Base-by-base conservation (phyloP, 2,329 filamentous ascomycete species). In the Venturia asperata region DNA sequence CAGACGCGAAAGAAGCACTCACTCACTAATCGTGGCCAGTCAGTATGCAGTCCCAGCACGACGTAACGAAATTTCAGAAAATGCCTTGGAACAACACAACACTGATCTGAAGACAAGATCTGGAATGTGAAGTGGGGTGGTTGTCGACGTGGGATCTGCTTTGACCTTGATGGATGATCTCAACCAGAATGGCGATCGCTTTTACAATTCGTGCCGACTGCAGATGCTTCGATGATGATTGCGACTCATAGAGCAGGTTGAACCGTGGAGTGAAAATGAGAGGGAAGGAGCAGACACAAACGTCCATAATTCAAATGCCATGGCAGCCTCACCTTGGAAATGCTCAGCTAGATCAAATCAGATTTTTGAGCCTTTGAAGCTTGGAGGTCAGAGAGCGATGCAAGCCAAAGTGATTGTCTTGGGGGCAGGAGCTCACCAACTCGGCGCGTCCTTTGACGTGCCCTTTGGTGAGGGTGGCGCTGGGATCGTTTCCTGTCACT, bases 401-500 rank as follows among this genome's bases (percentile, higher is more conserved):
- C 1, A 11, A 17, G 10, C 24, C n/a, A 10, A 27, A 27, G 5
- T 30, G 15, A 24, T 34, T 34, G 49, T 24, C 27, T 47, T 24
- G 47, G 4, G 47, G n/a, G 30, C 6, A 6, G 21, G 24, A 30
- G 1, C n/a, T 52, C 2, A 21, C 24, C 47, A 52, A 27, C 9
- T 55, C 24, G 9, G 15, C 49, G 49, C 15, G 49, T 55, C 27
- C 24, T 15, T 30, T 55, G 47, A 4, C 21, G 21, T 27, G 47
- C 24, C n/a, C 47, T 21, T 24, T 10, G 47, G 6, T 13, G 1
- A 30, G 49, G 52, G 30, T 37, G 52, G 52, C 27, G 52, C 7
- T 17, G 30, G 37, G 27, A 56, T 4, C 52, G 52, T 56, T 56
- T 56, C 52, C 52, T 56, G 52, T 56, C 52, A 56, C 52, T 56